Conservation (phyloP, 345 rosid genomes). For the Excoecaria cochinchinensis region DNA sequence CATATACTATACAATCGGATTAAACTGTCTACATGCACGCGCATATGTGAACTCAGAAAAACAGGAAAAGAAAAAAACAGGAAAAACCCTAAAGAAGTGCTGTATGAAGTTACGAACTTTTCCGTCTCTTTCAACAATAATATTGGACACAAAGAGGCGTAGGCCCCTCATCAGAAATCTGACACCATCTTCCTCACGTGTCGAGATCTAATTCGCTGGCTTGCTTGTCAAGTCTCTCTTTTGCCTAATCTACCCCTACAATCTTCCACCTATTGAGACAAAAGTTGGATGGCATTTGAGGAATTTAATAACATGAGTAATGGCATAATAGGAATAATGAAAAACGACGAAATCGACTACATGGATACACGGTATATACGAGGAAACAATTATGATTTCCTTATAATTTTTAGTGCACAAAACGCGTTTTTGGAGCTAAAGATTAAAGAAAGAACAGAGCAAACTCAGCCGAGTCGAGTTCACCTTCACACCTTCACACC, state of each 20-base stretch:
- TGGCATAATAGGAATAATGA: not conserved
- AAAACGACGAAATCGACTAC: too few relatives aligned
- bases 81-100: too few relatives aligned
- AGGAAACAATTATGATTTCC: not conserved
- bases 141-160: too few relatives aligned
- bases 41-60: too few relatives aligned
- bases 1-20: too few relatives aligned
- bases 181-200: not conserved
- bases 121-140: too few relatives aligned
- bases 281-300: not conserved
- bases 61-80: too few relatives aligned
- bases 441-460: not conserved
- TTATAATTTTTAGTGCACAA: not conserved
- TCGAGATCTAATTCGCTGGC: not conserved
- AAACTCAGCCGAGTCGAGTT: not conserved
- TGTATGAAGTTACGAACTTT: too few relatives aligned
- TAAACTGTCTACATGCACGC: too few relatives aligned
- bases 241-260: not conserved
- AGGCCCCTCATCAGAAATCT: not conserved
- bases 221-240: not conserved
- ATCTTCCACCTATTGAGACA: not conserved
- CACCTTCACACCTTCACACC: not conserved
- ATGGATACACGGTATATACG: conserved; percentile 14
- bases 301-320: not conserved
- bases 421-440: not conserved